A percentile compares a stretch with the other conserved stretches of the same genome.
Evolutionary conservation across 1,284 basidiomycete genomes (phyloP).

Genomic region (Ceratobasidium sp.): DNA sequence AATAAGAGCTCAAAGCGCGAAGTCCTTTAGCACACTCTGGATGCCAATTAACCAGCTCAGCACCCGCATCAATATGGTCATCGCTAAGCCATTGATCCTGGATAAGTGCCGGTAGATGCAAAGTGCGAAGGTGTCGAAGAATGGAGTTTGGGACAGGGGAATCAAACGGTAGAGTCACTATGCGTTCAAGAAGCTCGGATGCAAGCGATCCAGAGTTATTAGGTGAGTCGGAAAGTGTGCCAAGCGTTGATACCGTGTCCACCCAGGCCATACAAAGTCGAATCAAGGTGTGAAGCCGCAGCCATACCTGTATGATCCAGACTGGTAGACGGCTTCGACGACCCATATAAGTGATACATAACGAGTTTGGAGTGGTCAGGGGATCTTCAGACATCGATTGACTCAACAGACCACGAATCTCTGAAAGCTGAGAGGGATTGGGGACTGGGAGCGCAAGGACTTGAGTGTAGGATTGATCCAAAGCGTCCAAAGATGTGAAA

Average conservation of each 20-base stretch:
- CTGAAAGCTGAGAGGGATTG: not conserved
- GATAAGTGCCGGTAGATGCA: not conserved
- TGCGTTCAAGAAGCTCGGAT: not conserved
- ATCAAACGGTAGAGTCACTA: not conserved
- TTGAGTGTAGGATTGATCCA: not conserved
- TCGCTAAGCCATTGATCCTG: not conserved
- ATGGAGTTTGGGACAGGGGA: not conserved
- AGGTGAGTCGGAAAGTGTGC: not conserved
- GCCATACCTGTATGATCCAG: constrained; percentile 13
- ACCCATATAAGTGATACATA: not conserved
- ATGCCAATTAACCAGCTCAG: not conserved
- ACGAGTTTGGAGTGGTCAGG: not conserved
- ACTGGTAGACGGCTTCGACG: not conserved
- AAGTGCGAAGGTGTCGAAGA: constrained; percentile 6
- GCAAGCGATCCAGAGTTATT: not conserved
- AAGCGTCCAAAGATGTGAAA: not conserved
- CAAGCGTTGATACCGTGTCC: not conserved
- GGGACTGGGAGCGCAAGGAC: not conserved
- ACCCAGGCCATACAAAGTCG: not conserved
- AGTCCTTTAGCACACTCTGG: not conserved
- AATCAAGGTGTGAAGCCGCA: not conserved
- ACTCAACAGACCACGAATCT: not conserved
- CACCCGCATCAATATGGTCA: constrained; percentile 7
- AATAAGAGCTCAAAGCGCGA: not conserved
- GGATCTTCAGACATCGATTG: not conserved